Base-by-base conservation (phyloP, 169 alveolate species). In the Cryptosporidium andersoni region DNA sequence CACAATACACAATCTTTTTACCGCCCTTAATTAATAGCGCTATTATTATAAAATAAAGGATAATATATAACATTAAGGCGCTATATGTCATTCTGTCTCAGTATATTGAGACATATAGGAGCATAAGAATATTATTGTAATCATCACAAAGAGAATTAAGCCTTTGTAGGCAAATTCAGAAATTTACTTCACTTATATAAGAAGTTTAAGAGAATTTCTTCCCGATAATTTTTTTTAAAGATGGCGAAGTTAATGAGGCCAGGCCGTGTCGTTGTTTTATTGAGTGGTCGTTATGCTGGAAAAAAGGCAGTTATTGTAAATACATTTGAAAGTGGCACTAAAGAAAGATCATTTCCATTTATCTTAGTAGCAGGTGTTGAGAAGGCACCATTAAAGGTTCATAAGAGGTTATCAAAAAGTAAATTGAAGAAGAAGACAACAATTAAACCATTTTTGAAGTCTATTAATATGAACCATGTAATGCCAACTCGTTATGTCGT, bases 281-380 rank as follows among this genome's bases (percentile, higher is more conserved):
- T 96, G 58, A 91, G 95, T 74, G 99, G 99, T 80, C 98, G 99
- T 90, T 94, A 95, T 92, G 99, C 99, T 12, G 99, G 99, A 66
- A 95, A 96, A 95, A 98, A 98, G 95, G 99, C 98, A 36, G 92
- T 98, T 80, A 94, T 97, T 81, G 97, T 97, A 51, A 96, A 92
- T 88, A 93, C 98, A 62, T 94, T 94, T 93, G 99, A 98, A 66
- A 94, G 94, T 64, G 97, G 97, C 80, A 93, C 95, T 80, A 96
- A 96, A 94, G 97, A 94, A 88, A 92, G 98, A 89, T 96, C 97
- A 55, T 97, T 96, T 94, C 94, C 97, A 68, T 96, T 95, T 91
- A 95, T 97, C 88, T 91, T 97, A 52, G 98, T 97, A 12, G 99
- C 99, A 11, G 99, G 99, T 49, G 92, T 97, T 39, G 98, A 95